Evolutionary conservation across 2,329 filamentous ascomycete species (phyloP), one percentile per base, ranked within the genome.

Genomic region (Penicillium sp.): DNA sequence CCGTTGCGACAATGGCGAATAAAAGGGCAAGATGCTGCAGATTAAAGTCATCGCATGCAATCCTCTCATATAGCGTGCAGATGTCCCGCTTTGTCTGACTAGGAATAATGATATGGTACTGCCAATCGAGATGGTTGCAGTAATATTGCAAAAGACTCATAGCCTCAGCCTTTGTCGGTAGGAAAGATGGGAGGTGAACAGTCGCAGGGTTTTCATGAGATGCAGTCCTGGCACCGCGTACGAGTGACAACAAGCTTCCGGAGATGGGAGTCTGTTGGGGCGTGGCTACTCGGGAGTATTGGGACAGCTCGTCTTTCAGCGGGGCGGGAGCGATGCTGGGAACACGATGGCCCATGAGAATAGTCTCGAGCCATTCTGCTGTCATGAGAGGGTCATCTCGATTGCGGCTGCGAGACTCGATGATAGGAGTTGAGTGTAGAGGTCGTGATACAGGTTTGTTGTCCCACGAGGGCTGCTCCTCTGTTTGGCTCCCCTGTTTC

Each of bases 51-150:
- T 55, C 54, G 1, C 46, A 42, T 9, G 62, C 55, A 9, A 66
- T 31, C 15, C 48, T 53, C 6, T 57, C 46, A 46, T 73, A 73
- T 1, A 71, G 52, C 1, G 42, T 45, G 13, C 67, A 40, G 28
- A 72, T 62, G 6, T 64, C 60, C 5, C 18, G 42, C 25, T 62
- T 55, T 0, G 65, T 60, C 1, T 44, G 55, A 18, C 40, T 49
- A 0, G 64, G 59, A 0, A 70, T 60, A 8, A 72, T 56, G 12
- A 72, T 53, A 53, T 71, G 68, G 46, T 72, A 71, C 4, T 69
- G 58, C 24, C 64, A 68, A 44, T 66, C 61, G 32, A 72, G 60
- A 33, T 68, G 61, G 1, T 57, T 46, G n/a, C 54, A 55, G 43
- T 72, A 73, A 44, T 65, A 66, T 7, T 59, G 56, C 23, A 72